Conservation (phyloP, 495 filamentous ascomycete species). For the Aspergillus diversus region DNA sequence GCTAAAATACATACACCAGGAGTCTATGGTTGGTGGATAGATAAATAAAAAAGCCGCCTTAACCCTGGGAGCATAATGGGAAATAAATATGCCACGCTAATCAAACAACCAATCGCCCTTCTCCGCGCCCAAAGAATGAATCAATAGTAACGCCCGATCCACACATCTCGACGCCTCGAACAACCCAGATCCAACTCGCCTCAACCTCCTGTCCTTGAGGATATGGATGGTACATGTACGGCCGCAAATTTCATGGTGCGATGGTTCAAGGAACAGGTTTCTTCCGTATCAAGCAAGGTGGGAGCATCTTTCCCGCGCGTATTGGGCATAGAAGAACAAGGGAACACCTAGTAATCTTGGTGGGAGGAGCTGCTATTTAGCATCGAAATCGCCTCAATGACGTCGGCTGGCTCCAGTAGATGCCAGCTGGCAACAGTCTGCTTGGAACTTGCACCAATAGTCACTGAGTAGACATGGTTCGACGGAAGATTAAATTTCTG, state of each 20-base stretch:
- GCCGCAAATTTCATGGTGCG: no score
- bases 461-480: conserved; percentile 79
- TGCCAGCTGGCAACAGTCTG: conserved; percentile 86
- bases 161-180: not conserved
- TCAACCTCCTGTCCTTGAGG: not conserved
- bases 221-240: not conserved
- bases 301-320: no score
- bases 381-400: conserved; percentile 76
- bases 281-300: no score
- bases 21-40: no score
- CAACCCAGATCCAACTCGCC: not conserved
- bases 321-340: no score
- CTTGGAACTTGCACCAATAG: conserved; percentile 85
- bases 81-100: not conserved
- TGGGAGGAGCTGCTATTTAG: conserved; percentile 54
- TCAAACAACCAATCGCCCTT: not conserved
- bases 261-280: no score
- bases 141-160: not conserved
- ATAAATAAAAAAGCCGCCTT: no score
- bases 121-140: not conserved
- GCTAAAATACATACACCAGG: no score
- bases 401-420: conserved; percentile 82
- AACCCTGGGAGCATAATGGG: no score
- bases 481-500: conserved; percentile 57
- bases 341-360: conserved; percentile 35